Evolutionary conservation across 2,329 filamentous ascomycete genomes (phyloP), one percentile per base, ranked within the genome.

Genomic region (Chaetomiaceae sp.): DNA sequence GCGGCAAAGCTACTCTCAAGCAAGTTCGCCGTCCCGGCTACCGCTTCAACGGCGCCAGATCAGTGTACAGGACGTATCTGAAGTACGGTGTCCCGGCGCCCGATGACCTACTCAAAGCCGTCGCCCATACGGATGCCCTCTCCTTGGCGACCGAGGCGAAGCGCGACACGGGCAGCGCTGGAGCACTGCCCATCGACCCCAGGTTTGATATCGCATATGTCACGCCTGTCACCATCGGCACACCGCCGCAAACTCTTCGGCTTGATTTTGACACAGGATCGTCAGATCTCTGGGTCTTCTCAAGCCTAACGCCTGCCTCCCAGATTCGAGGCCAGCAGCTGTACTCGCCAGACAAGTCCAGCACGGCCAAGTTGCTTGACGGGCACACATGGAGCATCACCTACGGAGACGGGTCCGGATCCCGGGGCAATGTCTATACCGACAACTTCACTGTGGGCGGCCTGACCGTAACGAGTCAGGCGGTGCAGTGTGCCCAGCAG

Each of bases 391-490:
- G 73, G 70, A 57, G 62, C 20, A 75, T 78, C 51, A 63, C 55
- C 3, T 77, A 77, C 41, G 74, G 72, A 1, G 75, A 78, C 40
- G 71, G 71, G 6, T 72, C 68, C 23, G 65, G 63, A 2, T 73
- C 73, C 4, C 64, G 63, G 14, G 75, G 75, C 5, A 67, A 70
- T 14, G 75, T 78, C 2, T 76, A 73, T 61, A 66, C 62, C 20
- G 75, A 78, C 57, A 68, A 63, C 11, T 72, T 78, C 32, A 71
- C 70, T 0, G 64, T 77, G 2, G 75, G 73, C 3, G 72, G 72
- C 5, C 64, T 77, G 16, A 70, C 64, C 1, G 73, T 75, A 6
- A 53, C 53, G 30, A 61, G 58, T 2, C 75, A 77, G 59, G 73
- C 73, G 10, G 69, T 78, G 10, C 72, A 77, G 60, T 66, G 68